Base-by-base conservation (phyloP, 305 asterid species). In the Ajuga reptans region DNA sequence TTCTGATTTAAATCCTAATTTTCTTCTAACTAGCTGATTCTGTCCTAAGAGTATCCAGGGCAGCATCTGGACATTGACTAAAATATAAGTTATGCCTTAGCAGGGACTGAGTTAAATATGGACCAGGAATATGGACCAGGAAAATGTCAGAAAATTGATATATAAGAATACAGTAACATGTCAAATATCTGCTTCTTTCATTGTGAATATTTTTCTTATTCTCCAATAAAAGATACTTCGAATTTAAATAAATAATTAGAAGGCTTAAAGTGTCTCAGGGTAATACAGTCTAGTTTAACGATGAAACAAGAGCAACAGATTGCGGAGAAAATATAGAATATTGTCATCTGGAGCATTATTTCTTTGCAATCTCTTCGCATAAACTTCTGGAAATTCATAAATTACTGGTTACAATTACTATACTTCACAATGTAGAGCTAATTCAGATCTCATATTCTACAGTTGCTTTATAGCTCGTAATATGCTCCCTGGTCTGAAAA, bases 401-500 rank as follows among this genome's bases (percentile, higher is more conserved):
- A 66, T 29, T 37, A 33, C 34, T 56, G 24, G 11, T 58, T 37
- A 55, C 68, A 36, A 9, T 62, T 51, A 62, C 34, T 42, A 16
- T 64, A 9, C 27, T 64, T 6, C 55, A 47, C 51, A 73, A 37
- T 49, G 53, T 61, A 29, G 71, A 64, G 70, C 77, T 81, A 72
- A 81, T 57, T 68, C 18, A 46, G 16, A 47, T 61, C 43, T 78
- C 80, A 71, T 77, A 33, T 71, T 75, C 24, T 71, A 72, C 89
- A 94, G 99, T 79, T 94, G 99, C 87, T 88, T 82, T 55, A 91
- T 94, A 77, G 98, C 99, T 56, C 83, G 92, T 82, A 94, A 88
- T 81, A 70, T 94, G 77, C 98, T 94, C 64, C 82, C 98, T 66
- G 99, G 98, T 72, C 81, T 94, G 80, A 91, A 87, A 84, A 89